Evolutionary conservation across 202 grass and related monocot species (phyloP), one percentile per base, ranked within the genome.

Genomic region (Digitaria exilis): DNA sequence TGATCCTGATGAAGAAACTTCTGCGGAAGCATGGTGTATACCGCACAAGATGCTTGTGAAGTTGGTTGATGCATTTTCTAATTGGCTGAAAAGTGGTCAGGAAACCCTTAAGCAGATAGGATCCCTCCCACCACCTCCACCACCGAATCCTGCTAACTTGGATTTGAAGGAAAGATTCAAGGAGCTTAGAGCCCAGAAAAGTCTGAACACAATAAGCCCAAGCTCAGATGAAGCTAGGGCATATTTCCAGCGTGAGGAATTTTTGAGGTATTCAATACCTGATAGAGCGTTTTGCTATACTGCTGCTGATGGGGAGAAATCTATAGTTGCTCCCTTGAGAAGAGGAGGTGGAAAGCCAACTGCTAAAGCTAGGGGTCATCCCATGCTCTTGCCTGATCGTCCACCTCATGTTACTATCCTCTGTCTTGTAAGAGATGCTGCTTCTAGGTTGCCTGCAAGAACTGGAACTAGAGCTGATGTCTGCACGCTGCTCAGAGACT

Each of bases 11-110:
- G 96, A 98, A 83, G 96, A 99, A 77, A 99, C 93, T 52, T 94
- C 91, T 87, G 84, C 91, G 73, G 96, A 99, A 58, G 93, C 93
- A 76, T 99, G 96, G 96, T 79, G 93, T 67, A 92, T 99, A 88
- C 93, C 96, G 22, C 96, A 99, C 71, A 99, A 99, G 83, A 99
- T 99, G 96, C 89, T 99, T 82, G 96, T 96, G 24, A 99, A 99
- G 74, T 87, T 99, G 52, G 96, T 99, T 3, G 96, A 99, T 83
- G 93, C 96, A 81, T 99, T 99, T 96, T 92, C 96, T 84, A 99
- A 99, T 83, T 99, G 96, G 96, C 80, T 99, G 81, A 99, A 99
- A 92, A 94, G 91, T 84, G 93, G 96, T 48, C 96, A 94, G 85
- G 91, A 96, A 83, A 99, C 96, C 64, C 96, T 99, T 82, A 92